Conservation (phyloP, 441 rosid species). For the Aleurites moluccanus region DNA sequence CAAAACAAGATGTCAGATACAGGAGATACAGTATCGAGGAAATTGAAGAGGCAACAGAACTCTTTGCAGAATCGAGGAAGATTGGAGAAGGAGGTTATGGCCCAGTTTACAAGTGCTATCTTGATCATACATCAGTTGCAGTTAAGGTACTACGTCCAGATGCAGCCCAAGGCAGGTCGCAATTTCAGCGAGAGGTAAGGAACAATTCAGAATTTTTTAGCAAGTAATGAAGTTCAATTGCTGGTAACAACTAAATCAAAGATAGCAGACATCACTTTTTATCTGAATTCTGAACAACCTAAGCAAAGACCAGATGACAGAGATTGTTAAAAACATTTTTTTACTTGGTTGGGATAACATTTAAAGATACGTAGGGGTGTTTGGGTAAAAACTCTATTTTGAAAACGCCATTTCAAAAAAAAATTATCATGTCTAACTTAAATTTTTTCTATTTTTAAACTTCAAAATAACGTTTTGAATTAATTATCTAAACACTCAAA, state of each 20-base stretch:
- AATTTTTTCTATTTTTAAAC: too few species aligned
- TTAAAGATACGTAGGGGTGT: too few species aligned
- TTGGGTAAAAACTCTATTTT: too few species aligned
- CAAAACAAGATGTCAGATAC: conserved; percentile 28
- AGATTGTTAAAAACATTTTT: too few species aligned
- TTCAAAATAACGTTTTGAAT: too few species aligned
- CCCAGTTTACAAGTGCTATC: conserved; percentile 35
- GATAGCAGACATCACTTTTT: too few species aligned
- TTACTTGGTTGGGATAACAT: too few species aligned
- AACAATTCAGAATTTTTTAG: neutral
- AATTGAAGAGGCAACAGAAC: conserved; percentile 33
- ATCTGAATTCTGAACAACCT: too few species aligned
- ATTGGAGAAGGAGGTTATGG: conserved; percentile 45
- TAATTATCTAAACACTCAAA: too few species aligned
- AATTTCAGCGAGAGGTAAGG: conserved; percentile 36
- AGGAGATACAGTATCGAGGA: conserved; percentile 37
- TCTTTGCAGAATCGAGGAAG: conserved; percentile 22
- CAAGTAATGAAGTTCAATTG: neutral
- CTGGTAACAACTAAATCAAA: neutral
- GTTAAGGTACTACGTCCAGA: conserved; percentile 42
- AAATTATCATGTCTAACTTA: too few species aligned
- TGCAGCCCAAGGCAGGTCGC: conserved; percentile 38
- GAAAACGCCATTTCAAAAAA: too few species aligned
- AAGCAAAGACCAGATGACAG: too few species aligned
- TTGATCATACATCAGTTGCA: conserved; percentile 39